Evolutionary conservation across 1,284 basidiomycete genomes (phyloP).

Genomic region (Cutaneotrichosporon sp.): DNA sequence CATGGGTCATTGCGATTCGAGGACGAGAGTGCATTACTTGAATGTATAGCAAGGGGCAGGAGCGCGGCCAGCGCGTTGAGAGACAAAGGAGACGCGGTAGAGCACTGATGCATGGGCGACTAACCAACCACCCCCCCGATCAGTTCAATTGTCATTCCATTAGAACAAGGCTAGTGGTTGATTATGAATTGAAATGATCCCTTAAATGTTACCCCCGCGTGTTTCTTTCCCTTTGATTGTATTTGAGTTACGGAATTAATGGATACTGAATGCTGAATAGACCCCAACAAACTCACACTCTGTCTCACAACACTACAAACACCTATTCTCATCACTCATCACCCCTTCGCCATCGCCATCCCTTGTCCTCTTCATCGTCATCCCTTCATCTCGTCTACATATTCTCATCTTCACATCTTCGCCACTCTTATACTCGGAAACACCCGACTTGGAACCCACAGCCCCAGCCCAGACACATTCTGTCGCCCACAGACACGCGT

Average conservation of each 20-base stretch:
- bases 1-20: slow-evolving; percentile 1
- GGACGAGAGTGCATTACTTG: background rate
- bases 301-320: background rate
- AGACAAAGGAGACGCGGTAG: background rate
- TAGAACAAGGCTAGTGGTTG: background rate
- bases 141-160: background rate
- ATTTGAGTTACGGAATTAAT: too few relatives aligned
- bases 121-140: background rate
- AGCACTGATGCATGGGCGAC: background rate
- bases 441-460: slow-evolving; percentile 3
- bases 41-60: background rate
- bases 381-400: background rate
- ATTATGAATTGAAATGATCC: background rate
- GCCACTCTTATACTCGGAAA: background rate
- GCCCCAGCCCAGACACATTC: background rate
- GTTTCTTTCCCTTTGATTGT: too few relatives aligned
- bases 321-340: background rate
- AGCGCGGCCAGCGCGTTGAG: background rate
- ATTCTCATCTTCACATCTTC: background rate
- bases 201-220: background rate
- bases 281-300: background rate
- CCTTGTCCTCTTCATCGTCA: background rate
- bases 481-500: background rate
- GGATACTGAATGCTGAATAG: too few relatives aligned
- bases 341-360: background rate